A percentile compares a stretch with the other conserved stretches of the same genome.
Conservation (phyloP, 805 yeast species). For the Spathaspora gorwiae region DNA sequence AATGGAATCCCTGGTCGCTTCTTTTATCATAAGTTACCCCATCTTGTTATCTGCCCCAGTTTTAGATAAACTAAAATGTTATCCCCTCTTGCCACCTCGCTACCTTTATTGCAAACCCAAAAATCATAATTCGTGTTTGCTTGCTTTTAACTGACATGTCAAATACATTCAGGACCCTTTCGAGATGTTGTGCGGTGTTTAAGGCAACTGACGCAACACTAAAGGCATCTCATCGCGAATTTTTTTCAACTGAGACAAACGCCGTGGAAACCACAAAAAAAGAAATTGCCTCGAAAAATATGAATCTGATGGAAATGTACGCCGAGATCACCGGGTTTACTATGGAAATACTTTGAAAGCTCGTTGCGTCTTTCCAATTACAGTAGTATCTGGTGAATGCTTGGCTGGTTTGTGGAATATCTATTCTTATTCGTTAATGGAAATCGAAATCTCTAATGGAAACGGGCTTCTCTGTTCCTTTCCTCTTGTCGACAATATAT, state of each 20-base stretch:
- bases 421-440: no score
- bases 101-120: no score
- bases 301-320: not conserved
- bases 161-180: no score
- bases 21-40: not conserved
- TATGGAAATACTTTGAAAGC: no score
- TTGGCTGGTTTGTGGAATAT: no score
- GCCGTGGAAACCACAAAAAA: not conserved
- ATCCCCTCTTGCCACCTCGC: not conserved
- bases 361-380: no score
- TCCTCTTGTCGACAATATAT: no score
- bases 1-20: not conserved
- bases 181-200: not conserved
- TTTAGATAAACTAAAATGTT: not conserved
- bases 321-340: not conserved
- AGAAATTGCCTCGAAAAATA: not conserved
- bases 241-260: not conserved
- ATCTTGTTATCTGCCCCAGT: not conserved
- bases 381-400: no score
- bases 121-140: not conserved
- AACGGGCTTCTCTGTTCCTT: no score
- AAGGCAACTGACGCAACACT: not conserved
- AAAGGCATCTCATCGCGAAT: slow-evolving; percentile 9
- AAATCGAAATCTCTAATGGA: no score
- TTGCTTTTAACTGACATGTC: not conserved